A percentile compares a stretch with the other conserved stretches of the same genome.
These are phyloP conservation scores for Tuber umbilicatum DNA, from an alignment of 495 filamentous ascomycete genomes.

Conservation along the genomic window DNA sequence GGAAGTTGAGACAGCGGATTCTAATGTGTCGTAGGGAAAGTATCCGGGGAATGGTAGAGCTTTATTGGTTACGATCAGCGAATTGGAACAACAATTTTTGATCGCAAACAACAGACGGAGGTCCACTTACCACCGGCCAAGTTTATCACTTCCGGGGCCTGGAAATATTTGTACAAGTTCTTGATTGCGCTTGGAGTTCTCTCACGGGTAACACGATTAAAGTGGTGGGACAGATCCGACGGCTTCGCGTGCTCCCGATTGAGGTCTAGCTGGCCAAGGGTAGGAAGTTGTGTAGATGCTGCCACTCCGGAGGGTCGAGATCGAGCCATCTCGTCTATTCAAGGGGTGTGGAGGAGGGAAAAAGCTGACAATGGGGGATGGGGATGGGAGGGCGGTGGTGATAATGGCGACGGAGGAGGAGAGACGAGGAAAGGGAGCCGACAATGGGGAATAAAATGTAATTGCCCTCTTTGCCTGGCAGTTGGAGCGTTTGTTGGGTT, in stretches of 20 bases:
- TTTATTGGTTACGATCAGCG: neutral
- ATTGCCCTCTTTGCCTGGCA: neutral
- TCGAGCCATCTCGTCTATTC: conserved; percentile 17
- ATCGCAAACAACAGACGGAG: neutral
- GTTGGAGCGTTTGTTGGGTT: neutral
- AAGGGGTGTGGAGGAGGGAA: neutral
- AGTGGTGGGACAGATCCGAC: conserved; percentile 72
- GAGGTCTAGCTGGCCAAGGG: neutral
- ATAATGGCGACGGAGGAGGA: neutral
- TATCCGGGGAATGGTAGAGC: too few relatives aligned
- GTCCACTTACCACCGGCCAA: too few relatives aligned
- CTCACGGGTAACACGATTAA: conserved; percentile 58
- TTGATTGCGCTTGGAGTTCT: conserved; percentile 63
- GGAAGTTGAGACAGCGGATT: conserved; percentile 68
- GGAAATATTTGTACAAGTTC: too few relatives aligned
- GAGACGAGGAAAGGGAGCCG: neutral
- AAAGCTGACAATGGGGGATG: neutral
- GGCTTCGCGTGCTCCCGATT: conserved; percentile 45
- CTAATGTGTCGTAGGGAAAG: conserved; percentile 87
- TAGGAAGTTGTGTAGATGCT: neutral
- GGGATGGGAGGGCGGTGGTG: neutral
- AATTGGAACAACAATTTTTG: conserved; percentile 4
- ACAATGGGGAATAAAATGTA: neutral
- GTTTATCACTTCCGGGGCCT: too few relatives aligned
- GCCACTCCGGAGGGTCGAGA: too few relatives aligned